Conservation (phyloP, 169 alveolate species). For the Eimeria maxima region DNA sequence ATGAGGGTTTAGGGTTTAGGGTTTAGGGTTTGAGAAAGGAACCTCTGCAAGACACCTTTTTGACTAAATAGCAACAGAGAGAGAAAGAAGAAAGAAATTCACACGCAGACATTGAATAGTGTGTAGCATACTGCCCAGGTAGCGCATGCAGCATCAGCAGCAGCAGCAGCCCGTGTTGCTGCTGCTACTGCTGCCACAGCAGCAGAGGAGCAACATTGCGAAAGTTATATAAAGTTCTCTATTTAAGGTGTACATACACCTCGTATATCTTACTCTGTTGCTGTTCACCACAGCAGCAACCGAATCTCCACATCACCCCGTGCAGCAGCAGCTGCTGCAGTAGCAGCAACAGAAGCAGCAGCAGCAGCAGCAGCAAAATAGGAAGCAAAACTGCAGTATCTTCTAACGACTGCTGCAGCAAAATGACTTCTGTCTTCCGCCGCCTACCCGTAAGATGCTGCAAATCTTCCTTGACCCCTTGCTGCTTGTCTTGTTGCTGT, state of each 20-base stretch:
- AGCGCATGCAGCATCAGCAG: background rate
- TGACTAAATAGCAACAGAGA: too few species aligned
- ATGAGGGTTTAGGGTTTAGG: slow-evolving; percentile 3
- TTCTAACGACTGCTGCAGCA: background rate
- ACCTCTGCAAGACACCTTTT: background rate
- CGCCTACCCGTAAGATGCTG: slow-evolving; percentile 1
- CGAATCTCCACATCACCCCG: background rate
- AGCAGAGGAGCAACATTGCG: background rate
- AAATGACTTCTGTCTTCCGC: slow-evolving; percentile 19
- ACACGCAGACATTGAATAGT: background rate
- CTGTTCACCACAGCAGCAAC: background rate
- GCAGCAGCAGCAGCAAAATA: background rate
- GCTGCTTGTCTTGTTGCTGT: background rate
- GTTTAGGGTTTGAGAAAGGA: background rate
- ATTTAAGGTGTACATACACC: background rate
- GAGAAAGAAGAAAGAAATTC: background rate
- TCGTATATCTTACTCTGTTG: background rate
- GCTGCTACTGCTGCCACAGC: background rate
- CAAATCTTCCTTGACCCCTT: background rate
- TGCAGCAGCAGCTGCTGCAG: background rate
- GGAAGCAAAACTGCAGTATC: background rate
- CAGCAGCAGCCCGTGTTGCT: background rate
- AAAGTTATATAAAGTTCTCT: too few species aligned
- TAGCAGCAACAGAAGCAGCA: slow-evolving; percentile 9
- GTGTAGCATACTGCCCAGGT: background rate